These are phyloP conservation scores for Xylaria bambusicola DNA, from an alignment of 495 filamentous ascomycete genomes.

Conservation along the genomic window DNA sequence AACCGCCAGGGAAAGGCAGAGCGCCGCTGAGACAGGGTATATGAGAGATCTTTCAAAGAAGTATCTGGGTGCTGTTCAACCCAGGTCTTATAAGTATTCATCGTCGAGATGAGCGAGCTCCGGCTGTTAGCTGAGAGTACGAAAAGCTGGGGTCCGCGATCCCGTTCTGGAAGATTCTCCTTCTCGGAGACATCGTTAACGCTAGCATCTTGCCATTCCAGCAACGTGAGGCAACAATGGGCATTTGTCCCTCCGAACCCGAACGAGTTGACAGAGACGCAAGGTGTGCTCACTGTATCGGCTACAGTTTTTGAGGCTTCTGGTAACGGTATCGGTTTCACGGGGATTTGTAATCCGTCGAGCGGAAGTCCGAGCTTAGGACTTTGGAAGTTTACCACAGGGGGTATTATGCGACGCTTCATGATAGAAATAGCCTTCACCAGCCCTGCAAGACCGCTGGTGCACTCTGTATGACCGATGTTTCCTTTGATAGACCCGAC, in stretches of 20 bases:
- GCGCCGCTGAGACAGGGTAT: no score
- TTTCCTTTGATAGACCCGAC: conserved; percentile 49
- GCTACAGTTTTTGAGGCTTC: conserved; percentile 18
- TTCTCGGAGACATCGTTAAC: no score
- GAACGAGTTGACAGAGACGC: conserved; percentile 51
- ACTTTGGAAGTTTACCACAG: conserved; percentile 47
- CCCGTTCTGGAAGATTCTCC: no score
- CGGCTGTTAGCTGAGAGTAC: no score
- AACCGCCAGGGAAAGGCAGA: no score
- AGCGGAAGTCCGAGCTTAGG: conserved; percentile 20
- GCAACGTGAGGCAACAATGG: conserved; percentile 40
- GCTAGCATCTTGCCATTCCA: conserved; percentile 9
- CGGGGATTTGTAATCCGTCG: not conserved
- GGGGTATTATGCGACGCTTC: conserved; percentile 49
- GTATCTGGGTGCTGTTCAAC: no score
- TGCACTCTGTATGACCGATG: conserved; percentile 57
- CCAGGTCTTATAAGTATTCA: no score
- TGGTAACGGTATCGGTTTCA: conserved; percentile 11
- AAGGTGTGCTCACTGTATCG: no score
- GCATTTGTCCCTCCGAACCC: conserved; percentile 52
- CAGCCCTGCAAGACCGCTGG: conserved; percentile 53
- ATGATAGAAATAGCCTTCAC: conserved; percentile 57
- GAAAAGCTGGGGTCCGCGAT: no score
- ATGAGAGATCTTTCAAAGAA: no score
- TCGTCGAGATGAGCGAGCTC: no score